Evolutionary conservation across 1,284 basidiomycete species (phyloP).

Genomic region (Malassezia nana): DNA sequence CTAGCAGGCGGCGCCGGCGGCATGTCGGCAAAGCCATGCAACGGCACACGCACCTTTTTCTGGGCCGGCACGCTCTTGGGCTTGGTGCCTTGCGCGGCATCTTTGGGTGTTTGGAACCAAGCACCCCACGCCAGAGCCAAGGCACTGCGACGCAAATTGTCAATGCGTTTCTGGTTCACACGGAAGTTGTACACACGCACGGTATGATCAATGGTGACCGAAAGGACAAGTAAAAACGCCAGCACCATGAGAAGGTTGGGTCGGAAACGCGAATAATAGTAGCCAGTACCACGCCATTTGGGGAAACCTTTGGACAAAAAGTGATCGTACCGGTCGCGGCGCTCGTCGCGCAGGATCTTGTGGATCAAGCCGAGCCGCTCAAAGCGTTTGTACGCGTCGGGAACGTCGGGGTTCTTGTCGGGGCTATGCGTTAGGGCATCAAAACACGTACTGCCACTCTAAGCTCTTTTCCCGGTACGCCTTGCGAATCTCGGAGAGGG

Average conservation of each 20-base stretch:
- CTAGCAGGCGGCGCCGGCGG: slow-evolving; percentile 20
- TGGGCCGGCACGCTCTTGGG: slow-evolving; percentile 16
- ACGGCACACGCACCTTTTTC: slow-evolving; percentile 39
- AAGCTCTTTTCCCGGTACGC: slow-evolving; percentile 41
- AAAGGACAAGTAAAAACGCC: slow-evolving; percentile 24
- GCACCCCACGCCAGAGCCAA: slow-evolving; percentile 36
- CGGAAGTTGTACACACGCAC: slow-evolving; percentile 24
- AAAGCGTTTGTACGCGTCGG: slow-evolving; percentile 34
- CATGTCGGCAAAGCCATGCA: slow-evolving; percentile 28
- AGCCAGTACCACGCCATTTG: slow-evolving; percentile 40
- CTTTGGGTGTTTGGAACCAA: slow-evolving; percentile 23
- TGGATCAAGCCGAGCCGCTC: slow-evolving; percentile 42
- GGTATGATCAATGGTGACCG: slow-evolving; percentile 21
- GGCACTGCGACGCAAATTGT: slow-evolving; percentile 27
- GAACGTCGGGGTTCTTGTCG: slow-evolving; percentile 34
- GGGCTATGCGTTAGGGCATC: slow-evolving; percentile 18
- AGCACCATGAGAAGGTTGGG: slow-evolving; percentile 32
- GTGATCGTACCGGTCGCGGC: slow-evolving; percentile 44
- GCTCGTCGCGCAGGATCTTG: slow-evolving; percentile 42
- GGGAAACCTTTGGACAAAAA: slow-evolving; percentile 44
- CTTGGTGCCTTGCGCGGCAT: neutral
- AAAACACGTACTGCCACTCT: slow-evolving; percentile 32
- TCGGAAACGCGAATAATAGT: slow-evolving; percentile 39
- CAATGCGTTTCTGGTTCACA: slow-evolving; percentile 27
- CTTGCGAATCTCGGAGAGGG: slow-evolving; percentile 28